phyloP scores from a whole-genome alignment of 169 alveolate species.

The Pseudocohnilembus persalinus region DNA sequence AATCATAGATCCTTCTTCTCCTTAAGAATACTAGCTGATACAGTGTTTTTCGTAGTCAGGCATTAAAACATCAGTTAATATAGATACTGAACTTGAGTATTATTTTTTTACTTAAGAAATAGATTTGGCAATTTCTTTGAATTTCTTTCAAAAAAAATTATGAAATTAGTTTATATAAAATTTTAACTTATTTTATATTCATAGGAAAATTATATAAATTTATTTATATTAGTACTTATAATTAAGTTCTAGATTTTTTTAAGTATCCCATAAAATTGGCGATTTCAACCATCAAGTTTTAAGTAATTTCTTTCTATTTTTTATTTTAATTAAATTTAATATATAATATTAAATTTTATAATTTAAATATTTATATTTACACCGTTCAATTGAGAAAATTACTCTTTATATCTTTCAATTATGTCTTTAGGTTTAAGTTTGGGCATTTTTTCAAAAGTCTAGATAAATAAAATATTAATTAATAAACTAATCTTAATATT shows the following conservation, averaged over 20 bases:
- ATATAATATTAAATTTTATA: not conserved
- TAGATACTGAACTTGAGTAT: not conserved
- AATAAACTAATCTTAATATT: too few species aligned
- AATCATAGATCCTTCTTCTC: slow-evolving; percentile 2
- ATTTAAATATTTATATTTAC: not conserved
- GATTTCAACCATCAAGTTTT: slow-evolving; percentile 4
- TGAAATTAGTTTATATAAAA: too few species aligned
- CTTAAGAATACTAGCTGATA: slow-evolving; percentile 1
- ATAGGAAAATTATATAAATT: too few species aligned
- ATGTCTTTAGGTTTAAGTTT: slow-evolving; percentile 8
- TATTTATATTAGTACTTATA: not conserved
- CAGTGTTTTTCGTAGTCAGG: slow-evolving; percentile 35
- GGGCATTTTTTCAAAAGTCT: not conserved
- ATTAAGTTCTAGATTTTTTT: slow-evolving; percentile 7
- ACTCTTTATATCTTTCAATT: slow-evolving; percentile 16
- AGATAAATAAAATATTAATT: not conserved
- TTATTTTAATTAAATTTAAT: too few species aligned
- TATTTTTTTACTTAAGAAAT: slow-evolving; percentile 7
- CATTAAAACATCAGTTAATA: slow-evolving; percentile 13
- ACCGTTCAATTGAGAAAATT: slow-evolving; percentile 7
- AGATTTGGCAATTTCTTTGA: slow-evolving; percentile 24
- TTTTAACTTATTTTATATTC: too few species aligned
- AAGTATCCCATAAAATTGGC: slow-evolving; percentile 25
- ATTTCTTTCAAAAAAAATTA: not conserved
- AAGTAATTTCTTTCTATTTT: slow-evolving; percentile 12